Evolutionary conservation across 164 flowering plant species (phyloP).

Genomic region (Aristolochia contorta): DNA sequence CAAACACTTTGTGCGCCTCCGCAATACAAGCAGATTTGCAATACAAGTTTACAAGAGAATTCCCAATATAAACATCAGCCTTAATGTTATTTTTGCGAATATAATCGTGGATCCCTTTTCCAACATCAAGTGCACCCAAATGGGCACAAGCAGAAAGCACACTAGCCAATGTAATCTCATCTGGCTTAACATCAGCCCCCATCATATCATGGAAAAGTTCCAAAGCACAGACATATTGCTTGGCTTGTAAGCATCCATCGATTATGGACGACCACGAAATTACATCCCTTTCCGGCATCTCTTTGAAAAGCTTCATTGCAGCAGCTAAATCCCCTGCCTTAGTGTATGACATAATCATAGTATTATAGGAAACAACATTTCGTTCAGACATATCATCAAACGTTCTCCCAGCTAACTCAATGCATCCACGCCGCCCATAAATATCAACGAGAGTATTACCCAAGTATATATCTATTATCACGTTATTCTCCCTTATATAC

Average conservation of each 20-base stretch:
- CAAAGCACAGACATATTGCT: slow-evolving; percentile 34
- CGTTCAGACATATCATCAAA: slow-evolving; percentile 47
- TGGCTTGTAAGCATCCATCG: slow-evolving; percentile 41
- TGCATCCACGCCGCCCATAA: slow-evolving; percentile 45
- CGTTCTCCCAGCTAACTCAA: slow-evolving; percentile 31
- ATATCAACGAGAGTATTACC: slow-evolving; percentile 62
- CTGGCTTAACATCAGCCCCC: slow-evolving; percentile 43
- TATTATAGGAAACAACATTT: slow-evolving; percentile 65
- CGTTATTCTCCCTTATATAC: slow-evolving; percentile 29
- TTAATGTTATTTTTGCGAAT: slow-evolving; percentile 25
- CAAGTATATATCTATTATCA: slow-evolving; percentile 52
- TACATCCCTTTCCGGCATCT: slow-evolving; percentile 53
- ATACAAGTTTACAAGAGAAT: slow-evolving; percentile 68
- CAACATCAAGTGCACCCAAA: slow-evolving; percentile 46
- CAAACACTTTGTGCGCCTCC: slow-evolving; percentile 47
- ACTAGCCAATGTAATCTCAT: slow-evolving; percentile 43
- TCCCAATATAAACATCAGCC: slow-evolving; percentile 47
- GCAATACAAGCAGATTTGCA: slow-evolving; percentile 57
- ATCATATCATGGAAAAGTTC: slow-evolving; percentile 54
- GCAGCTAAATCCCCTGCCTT: slow-evolving; percentile 33
- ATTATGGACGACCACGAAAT: slow-evolving; percentile 78
- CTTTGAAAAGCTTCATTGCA: slow-evolving; percentile 43
- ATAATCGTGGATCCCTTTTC: slow-evolving; percentile 41
- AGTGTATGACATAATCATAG: slow-evolving; percentile 46
- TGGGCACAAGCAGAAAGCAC: slow-evolving; percentile 73